These are phyloP conservation scores for Bipolaris sorokiniana DNA, from an alignment of 2,329 filamentous ascomycete genomes.

Conservation along the genomic window DNA sequence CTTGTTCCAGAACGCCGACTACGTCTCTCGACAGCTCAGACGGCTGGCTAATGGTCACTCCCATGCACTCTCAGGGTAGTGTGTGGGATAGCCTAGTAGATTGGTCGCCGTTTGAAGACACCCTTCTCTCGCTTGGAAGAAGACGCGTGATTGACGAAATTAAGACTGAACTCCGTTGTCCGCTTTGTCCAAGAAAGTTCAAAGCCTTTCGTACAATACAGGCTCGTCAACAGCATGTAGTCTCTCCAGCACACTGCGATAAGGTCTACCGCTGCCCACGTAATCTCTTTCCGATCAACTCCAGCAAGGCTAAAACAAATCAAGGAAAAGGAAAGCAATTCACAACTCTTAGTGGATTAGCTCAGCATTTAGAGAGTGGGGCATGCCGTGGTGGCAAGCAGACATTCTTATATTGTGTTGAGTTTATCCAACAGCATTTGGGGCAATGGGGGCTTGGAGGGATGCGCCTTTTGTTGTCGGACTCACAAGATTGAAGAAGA, in stretches of 20 bases:
- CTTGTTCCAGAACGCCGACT: not conserved
- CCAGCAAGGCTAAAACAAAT: not conserved
- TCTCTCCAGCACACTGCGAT: not conserved
- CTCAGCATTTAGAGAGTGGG: slow-evolving; percentile 16
- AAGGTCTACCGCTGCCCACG: slow-evolving; percentile 1
- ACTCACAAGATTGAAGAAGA: not conserved
- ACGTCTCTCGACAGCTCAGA: slow-evolving; percentile 3
- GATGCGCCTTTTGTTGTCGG: slow-evolving; percentile 12
- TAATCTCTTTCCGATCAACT: not conserved
- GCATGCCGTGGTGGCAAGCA: slow-evolving; percentile 9
- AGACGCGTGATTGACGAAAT: not conserved
- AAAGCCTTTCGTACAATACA: slow-evolving; percentile 2
- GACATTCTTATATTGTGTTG: slow-evolving; percentile 11
- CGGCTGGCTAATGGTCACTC: slow-evolving; percentile 7
- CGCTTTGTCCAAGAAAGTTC: not conserved
- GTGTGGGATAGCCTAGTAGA: not conserved
- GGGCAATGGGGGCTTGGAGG: slow-evolving; percentile 12
- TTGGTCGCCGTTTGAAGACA: slow-evolving; percentile 5
- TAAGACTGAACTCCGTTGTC: slow-evolving; percentile 1
- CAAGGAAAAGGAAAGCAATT: slow-evolving; percentile 11
- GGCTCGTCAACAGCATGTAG: not conserved
- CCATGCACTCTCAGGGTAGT: slow-evolving; percentile 4
- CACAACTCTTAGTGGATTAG: slow-evolving; percentile 15
- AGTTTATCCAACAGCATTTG: slow-evolving; percentile 13
- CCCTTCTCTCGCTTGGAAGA: not conserved